Percentiles rank a stretch among this genome's conserved stretches.
These are phyloP conservation scores for Ettlia oleoabundans DNA, from an alignment of 139 green algal species.

Conservation along the genomic window DNA sequence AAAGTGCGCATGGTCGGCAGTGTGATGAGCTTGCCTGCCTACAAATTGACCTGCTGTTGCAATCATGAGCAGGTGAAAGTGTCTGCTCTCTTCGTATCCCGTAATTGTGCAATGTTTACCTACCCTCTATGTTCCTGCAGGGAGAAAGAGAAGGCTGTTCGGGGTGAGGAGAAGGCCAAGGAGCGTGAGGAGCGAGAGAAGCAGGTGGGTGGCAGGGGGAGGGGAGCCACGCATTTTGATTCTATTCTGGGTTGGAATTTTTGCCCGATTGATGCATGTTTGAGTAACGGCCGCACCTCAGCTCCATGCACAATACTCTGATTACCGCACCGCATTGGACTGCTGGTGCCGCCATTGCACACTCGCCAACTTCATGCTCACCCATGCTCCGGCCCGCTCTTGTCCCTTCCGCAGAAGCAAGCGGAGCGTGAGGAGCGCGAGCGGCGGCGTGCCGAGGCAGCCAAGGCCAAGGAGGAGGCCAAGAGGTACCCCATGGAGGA, in stretches of 20 bases:
- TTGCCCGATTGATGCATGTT: too few relatives aligned
- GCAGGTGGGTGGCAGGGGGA: neutral
- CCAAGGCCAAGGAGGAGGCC: conserved; percentile 38
- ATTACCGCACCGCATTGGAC: too few relatives aligned
- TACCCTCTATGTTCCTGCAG: conserved; percentile 1
- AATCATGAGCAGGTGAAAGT: too few relatives aligned
- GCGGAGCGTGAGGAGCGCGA: conserved; percentile 50
- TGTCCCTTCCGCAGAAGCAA: neutral
- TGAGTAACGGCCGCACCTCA: too few relatives aligned
- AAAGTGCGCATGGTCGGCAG: conserved; percentile 6
- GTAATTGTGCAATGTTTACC: neutral
- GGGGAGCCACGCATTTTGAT: too few relatives aligned
- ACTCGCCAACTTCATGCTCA: too few relatives aligned
- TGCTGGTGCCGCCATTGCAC: too few relatives aligned
- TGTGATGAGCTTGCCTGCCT: neutral
- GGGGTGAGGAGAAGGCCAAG: neutral
- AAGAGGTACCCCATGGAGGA: conserved; percentile 60
- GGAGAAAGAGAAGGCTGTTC: conserved; percentile 34
- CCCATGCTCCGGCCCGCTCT: neutral
- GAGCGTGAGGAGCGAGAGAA: conserved; percentile 46
- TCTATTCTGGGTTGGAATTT: too few relatives aligned
- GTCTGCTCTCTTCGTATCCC: too few relatives aligned
- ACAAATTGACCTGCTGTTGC: neutral
- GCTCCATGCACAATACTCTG: too few relatives aligned
- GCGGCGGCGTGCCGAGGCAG: conserved; percentile 24